Conservation (phyloP, 257 asterid species). For the Schizonepeta tenuifolia region DNA sequence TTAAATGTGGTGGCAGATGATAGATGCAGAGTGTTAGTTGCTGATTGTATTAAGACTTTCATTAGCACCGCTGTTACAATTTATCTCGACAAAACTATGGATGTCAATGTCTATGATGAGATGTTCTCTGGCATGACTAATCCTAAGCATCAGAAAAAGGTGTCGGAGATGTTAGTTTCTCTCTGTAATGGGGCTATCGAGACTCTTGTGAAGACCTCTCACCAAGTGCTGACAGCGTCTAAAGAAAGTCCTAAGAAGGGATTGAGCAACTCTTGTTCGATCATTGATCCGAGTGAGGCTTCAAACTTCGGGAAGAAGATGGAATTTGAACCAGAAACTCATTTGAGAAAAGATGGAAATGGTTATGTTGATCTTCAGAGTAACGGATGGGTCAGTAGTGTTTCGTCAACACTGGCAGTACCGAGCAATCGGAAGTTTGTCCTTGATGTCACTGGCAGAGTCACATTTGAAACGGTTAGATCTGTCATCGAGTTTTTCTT, state of each 20-base stretch:
- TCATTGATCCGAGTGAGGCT: conserved; percentile 44
- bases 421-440: conserved; percentile 83
- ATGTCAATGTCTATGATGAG: conserved; percentile 78
- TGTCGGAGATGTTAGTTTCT: conserved; percentile 66
- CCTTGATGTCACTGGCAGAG: conserved; percentile 93
- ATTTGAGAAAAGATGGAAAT: conserved; percentile 35
- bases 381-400: conserved; percentile 73
- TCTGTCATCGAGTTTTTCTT: conserved; percentile 66
- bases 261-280: conserved; percentile 39
- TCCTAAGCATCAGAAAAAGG: conserved; percentile 81
- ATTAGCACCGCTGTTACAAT: conserved; percentile 85
- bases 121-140: conserved; percentile 84
- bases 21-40: conserved; percentile 63
- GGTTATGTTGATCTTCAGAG: conserved; percentile 46
- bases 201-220: conserved; percentile 90
- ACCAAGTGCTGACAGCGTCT: conserved; percentile 75
- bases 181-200: conserved; percentile 91
- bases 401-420: conserved; percentile 79
- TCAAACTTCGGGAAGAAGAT: conserved; percentile 30
- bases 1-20: conserved; percentile 59
- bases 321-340: conserved; percentile 40
- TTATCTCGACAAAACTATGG: conserved; percentile 94
- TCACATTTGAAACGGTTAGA: conserved; percentile 82
- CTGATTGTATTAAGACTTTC: conserved; percentile 78
- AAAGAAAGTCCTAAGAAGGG: conserved; percentile 40